These are phyloP conservation scores for Diaporthe sp. DNA, from an alignment of 2,329 filamentous ascomycete species.

Conservation along the genomic window DNA sequence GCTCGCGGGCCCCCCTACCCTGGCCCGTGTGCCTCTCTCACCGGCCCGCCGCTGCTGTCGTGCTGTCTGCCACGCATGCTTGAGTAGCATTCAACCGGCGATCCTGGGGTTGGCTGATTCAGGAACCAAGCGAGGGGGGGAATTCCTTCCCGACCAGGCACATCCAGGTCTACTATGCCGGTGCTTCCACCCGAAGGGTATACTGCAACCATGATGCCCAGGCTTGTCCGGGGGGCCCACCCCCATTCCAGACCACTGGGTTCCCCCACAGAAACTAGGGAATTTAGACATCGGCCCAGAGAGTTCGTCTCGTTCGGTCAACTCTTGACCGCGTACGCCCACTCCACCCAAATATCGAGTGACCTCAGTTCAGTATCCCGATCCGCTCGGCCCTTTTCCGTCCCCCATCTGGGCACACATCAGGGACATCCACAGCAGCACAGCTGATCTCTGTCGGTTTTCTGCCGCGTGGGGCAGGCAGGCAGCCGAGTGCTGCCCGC, in stretches of 20 bases:
- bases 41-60: not conserved
- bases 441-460: slow-evolving; percentile 29
- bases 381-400: slow-evolving; percentile 21
- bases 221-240: slow-evolving; percentile 4
- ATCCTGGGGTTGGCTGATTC: slow-evolving; percentile 18
- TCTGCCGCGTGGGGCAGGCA: not conserved
- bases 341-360: slow-evolving; percentile 25
- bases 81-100: not conserved
- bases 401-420: slow-evolving; percentile 12
- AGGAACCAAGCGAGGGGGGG: slow-evolving; percentile 4
- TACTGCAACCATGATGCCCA: not conserved
- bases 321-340: slow-evolving; percentile 16
- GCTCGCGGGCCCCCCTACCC: not conserved
- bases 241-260: slow-evolving; percentile 20
- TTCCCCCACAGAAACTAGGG: slow-evolving; percentile 26
- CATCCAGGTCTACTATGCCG: slow-evolving; percentile 6
- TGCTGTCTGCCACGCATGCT: not conserved
- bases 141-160: slow-evolving; percentile 8
- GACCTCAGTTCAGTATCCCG: slow-evolving; percentile 16
- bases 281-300: slow-evolving; percentile 19
- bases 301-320: slow-evolving; percentile 22
- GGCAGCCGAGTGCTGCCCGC: not conserved
- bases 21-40: not conserved
- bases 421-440: slow-evolving; percentile 16
- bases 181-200: slow-evolving; percentile 11